Base-by-base conservation (phyloP, 106 monocot genomes). In the Dendrobium officinale region DNA sequence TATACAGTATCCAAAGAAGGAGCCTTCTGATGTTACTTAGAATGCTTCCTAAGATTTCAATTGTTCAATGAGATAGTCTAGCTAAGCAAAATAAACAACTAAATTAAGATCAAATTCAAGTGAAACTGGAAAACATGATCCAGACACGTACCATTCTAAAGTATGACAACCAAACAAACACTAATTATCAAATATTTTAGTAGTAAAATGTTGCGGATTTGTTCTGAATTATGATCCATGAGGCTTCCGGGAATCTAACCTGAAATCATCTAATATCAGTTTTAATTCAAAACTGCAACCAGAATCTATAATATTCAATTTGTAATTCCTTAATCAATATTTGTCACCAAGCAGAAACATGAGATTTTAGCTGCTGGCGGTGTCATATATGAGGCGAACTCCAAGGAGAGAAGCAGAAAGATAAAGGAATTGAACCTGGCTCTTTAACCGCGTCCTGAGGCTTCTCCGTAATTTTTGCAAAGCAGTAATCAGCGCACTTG, bases 401-500 rank as follows among this genome's bases (percentile, higher is more conserved):
- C 16, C 37, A 37, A 37, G 11, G 72, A 72, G 27, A 72, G 40
- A 33, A 33, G 9, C 37, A 72, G 72, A 15, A 33, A 37, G 26
- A 72, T 29, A 9, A 40, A 72, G 40, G 19, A 74, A 7, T 44
- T 33, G 51, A 76, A 76, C 76, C 76, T 76, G 76, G 22, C 26
- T 26, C 24, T 76, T 49, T 49, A 76, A 37, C 24, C 7, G 26
- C 26, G 26, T 76, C 76, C 49, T 49, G 26, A 27, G n/a, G 18
- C n/a, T 49, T 74, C 42, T 4, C 74, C 16, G 74, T 51, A 37
- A 48, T 76, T 76, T 76, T 76, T 27, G 49, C 76, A 76, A 51
- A 48, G 49, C 49, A 76, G 76, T 47, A 45, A 13, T 76, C 48
- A 0, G 49, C n/a, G 49, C 47, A 76, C 19, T 76, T 76, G 26